Evolutionary conservation across 176 grass and related monocot genomes (phyloP), one percentile per base, ranked within the genome.

Genomic region (Tuctoria greenei): DNA sequence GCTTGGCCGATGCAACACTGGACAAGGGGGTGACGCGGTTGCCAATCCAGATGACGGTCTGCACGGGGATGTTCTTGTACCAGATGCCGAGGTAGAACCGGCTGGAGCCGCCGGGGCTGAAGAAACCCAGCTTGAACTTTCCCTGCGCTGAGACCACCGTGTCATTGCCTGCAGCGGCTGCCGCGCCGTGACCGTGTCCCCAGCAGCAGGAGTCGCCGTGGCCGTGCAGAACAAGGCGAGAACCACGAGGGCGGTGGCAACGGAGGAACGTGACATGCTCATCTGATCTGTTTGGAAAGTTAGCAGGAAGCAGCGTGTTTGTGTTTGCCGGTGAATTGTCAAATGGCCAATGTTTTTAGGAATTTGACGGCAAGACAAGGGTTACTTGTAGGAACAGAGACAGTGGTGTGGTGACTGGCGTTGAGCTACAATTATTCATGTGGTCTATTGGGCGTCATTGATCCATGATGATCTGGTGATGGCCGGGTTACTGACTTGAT

Each of bases 111-210:
- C 56, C 64, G 2, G 82, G 87, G 39, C 76, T 65, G 82, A 76
- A 89, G 71, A 85, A 55, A 1, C 87, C 87, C 4, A 81, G 43
- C 49, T 64, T 82, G 61, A 89, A 85, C 23, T 85, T 89, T 57
- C 82, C 82, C 37, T 67, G 24, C 62, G 51, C 43, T 51, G 87
- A 89, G 8, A 82, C 59, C 9, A 73, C 24, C 51, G 77, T 89
- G 24, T 78, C 39, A 41, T 28, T 68, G 25, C 87, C n/a, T 47
- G 68, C 64, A 89, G 69, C 49, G 64, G 78, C 44, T 31, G 69
- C 61, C 28, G 26, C 44, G 67, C 41, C 34, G 51, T 39, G 21
- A 75, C 69, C 24, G 69, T 81, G 57, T 86, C 82, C 54, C 23
- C 44, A 7, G 72, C 18, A n/a, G n/a, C n/a, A n/a, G n/a, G n/a